These are phyloP conservation scores for Phaeophleospora eucalypticola DNA, from an alignment of 2,329 filamentous ascomycete species.

Conservation along the genomic window DNA sequence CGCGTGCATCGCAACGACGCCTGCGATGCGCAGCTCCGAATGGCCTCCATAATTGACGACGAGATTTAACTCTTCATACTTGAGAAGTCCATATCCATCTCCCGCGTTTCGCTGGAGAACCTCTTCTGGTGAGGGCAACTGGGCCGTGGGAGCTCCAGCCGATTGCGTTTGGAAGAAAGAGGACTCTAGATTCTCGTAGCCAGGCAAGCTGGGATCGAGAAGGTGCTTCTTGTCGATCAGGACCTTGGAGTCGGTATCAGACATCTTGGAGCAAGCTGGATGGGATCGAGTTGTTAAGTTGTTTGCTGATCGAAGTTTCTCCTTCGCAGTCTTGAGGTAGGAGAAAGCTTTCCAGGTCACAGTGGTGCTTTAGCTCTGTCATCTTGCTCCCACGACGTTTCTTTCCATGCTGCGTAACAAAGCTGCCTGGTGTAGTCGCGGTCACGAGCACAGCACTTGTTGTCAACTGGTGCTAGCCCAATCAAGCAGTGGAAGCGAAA, in stretches of 20 bases:
- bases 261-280: too few relatives aligned
- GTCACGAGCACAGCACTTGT: too few relatives aligned
- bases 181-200: not conserved
- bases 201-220: not conserved
- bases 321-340: too few relatives aligned
- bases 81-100: not conserved
- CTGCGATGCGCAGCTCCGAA: not conserved
- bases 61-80: not conserved
- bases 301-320: too few relatives aligned
- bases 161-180: not conserved
- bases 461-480: too few relatives aligned
- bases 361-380: too few relatives aligned
- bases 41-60: conserved; percentile 5
- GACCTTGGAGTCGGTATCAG: not conserved
- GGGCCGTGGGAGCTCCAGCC: not conserved
- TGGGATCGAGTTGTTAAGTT: too few relatives aligned
- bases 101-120: not conserved
- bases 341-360: too few relatives aligned
- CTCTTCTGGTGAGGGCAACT: not conserved
- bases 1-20: conserved; percentile 4
- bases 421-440: too few relatives aligned
- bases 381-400: too few relatives aligned
- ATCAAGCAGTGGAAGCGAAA: too few relatives aligned
- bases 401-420: too few relatives aligned
- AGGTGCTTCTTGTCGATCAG: not conserved